Percentiles rank a stretch among this genome's conserved stretches.
These are phyloP conservation scores for Pythium sp. DNA, from an alignment of 352 stramenopile species.

Conservation along the genomic window DNA sequence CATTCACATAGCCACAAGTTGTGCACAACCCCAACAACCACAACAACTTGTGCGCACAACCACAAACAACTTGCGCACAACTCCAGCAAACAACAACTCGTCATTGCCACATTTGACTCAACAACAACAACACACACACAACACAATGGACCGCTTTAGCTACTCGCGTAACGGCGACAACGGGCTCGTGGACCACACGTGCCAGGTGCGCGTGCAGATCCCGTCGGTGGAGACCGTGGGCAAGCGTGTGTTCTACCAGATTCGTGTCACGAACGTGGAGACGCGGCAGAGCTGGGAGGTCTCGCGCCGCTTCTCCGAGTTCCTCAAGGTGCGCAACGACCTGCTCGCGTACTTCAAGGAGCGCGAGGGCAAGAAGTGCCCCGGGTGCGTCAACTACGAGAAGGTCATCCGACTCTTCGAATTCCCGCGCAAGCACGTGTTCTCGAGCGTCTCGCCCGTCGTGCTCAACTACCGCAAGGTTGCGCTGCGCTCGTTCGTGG, in stretches of 20 bases:
- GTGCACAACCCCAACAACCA: background rate
- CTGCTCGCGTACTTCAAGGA: conserved; percentile 61
- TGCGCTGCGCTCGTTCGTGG: conserved; percentile 65
- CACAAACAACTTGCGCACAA: background rate
- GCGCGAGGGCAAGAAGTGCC: conserved; percentile 61
- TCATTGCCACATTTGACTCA: conserved; percentile 2
- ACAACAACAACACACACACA: background rate
- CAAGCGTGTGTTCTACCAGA: conserved; percentile 67
- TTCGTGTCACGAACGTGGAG: conserved; percentile 64
- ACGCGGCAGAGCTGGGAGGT: conserved; percentile 72
- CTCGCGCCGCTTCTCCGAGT: conserved; percentile 78
- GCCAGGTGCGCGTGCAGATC: conserved; percentile 69
- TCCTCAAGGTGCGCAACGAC: conserved; percentile 66
- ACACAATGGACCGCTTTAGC: conserved; percentile 64
- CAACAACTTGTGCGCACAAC: background rate
- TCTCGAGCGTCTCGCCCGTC: conserved; percentile 67
- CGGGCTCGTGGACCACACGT: conserved; percentile 64
- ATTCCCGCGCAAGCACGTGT: conserved; percentile 82
- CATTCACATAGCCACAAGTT: background rate
- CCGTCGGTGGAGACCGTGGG: conserved; percentile 34
- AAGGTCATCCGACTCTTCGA: conserved; percentile 81
- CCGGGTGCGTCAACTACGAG: conserved; percentile 80
- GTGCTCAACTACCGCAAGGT: conserved; percentile 85
- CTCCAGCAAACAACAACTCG: background rate
- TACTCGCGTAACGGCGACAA: conserved; percentile 79